Percentiles rank a stretch among this genome's conserved stretches.
Evolutionary conservation across 306 rosid species (phyloP).

Genomic region (Arachis stenosperma): DNA sequence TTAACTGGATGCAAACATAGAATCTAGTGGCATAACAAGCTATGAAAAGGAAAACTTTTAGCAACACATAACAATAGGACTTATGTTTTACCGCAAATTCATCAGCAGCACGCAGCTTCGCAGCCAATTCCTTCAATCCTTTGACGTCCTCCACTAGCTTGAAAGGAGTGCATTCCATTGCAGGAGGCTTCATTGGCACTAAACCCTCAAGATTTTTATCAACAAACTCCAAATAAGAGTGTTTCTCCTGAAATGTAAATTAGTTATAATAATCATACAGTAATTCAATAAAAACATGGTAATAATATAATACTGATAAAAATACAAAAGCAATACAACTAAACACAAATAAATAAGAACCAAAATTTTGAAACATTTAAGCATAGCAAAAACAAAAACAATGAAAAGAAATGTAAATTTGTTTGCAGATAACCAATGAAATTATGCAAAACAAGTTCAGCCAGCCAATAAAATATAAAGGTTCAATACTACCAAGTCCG

Average conservation of each 20-base stretch:
- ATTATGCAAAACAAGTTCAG: neutral
- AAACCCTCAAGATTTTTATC: constrained; percentile 57
- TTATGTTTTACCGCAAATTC: constrained; percentile 85
- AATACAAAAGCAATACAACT: constrained; percentile 7
- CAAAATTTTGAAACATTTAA: constrained; percentile 14
- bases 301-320: neutral
- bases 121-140: constrained; percentile 81
- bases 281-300: neutral
- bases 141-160: constrained; percentile 81
- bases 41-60: constrained; percentile 12
- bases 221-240: constrained; percentile 70
- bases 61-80: constrained; percentile 14
- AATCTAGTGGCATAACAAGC: constrained; percentile 6
- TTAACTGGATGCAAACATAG: constrained; percentile 21
- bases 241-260: constrained; percentile 63
- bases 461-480: no score
- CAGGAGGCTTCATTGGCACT: constrained; percentile 59
- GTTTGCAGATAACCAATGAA: neutral
- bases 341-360: constrained; percentile 12
- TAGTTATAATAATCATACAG: neutral
- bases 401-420: neutral
- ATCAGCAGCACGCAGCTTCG: constrained; percentile 62
- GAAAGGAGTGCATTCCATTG: constrained; percentile 73
- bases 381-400: neutral
- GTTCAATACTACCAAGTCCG: neutral